Conservation (phyloP, 1,139 yeast genomes). For the Saccharomyces hybrid region DNA sequence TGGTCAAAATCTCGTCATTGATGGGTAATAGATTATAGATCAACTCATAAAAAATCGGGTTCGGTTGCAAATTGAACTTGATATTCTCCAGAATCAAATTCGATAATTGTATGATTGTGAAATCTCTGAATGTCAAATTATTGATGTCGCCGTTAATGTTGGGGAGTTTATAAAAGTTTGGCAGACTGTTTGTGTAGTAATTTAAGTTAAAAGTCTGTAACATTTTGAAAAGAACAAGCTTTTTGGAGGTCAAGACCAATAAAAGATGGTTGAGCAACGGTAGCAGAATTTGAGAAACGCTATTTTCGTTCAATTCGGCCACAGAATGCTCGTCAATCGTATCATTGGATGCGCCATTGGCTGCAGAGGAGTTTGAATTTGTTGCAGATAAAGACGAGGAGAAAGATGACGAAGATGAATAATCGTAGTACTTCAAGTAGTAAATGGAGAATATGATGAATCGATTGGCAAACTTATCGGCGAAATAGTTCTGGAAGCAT, state of each 20-base stretch:
- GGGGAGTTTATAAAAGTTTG: constrained; percentile 39
- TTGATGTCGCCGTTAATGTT: constrained; percentile 18
- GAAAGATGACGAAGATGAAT: constrained; percentile 31
- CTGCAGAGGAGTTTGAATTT: neutral
- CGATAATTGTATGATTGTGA: constrained; percentile 47
- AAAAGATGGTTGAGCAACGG: constrained; percentile 55
- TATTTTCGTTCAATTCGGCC: neutral
- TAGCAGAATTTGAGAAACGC: constrained; percentile 36
- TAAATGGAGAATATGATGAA: constrained; percentile 48
- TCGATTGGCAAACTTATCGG: constrained; percentile 46
- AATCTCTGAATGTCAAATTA: constrained; percentile 51
- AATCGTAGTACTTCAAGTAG: constrained; percentile 47
- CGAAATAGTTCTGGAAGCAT: constrained; percentile 42
- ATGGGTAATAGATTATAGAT: constrained; percentile 54
- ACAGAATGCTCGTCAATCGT: neutral
- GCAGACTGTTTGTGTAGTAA: constrained; percentile 40
- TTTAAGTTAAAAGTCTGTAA: constrained; percentile 39
- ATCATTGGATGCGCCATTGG: neutral
- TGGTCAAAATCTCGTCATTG: constrained; percentile 23
- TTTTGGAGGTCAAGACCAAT: constrained; percentile 52
- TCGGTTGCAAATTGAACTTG: constrained; percentile 32
- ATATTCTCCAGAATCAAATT: constrained; percentile 35
- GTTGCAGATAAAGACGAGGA: neutral
- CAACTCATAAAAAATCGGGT: constrained; percentile 47
- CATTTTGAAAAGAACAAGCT: constrained; percentile 35